Conservation (phyloP, 2,329 filamentous ascomycete genomes). For the Didymella segeticola region DNA sequence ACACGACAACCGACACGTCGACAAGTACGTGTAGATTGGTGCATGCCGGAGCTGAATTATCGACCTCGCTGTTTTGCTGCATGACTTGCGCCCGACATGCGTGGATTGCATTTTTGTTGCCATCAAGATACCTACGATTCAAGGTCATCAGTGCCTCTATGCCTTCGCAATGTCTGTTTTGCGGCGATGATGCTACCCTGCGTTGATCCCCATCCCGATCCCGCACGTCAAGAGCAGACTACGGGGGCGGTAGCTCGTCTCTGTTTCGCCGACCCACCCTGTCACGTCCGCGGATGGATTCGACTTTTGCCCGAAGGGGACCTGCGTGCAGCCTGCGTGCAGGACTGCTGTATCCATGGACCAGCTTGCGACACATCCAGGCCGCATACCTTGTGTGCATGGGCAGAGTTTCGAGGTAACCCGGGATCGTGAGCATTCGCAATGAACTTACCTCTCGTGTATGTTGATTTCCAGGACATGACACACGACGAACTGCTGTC, state of each 20-base stretch:
- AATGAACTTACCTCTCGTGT: no score
- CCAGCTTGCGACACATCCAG: constrained; percentile 11
- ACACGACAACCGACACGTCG: neutral
- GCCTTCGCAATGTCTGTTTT: constrained; percentile 3
- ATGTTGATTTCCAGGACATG: neutral
- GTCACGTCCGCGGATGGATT: neutral
- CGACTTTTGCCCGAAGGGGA: constrained; percentile 1
- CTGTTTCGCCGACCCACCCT: constrained; percentile 2
- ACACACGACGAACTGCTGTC: constrained; percentile 7
- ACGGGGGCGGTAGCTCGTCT: no score
- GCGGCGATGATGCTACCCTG: constrained; percentile 11
- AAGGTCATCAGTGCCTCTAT: neutral
- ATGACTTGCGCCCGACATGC: neutral
- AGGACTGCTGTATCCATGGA: constrained; percentile 2
- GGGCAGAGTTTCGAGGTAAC: constrained; percentile 2
- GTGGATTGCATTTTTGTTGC: neutral
- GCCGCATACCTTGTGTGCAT: neutral
- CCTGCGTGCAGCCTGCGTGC: constrained; percentile 4
- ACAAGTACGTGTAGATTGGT: neutral
- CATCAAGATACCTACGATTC: neutral
- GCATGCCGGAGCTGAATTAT: neutral
- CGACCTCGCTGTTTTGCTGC: neutral
- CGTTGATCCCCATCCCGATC: constrained; percentile 15
- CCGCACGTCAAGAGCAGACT: constrained; percentile 12
- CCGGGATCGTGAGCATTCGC: no score